These are phyloP conservation scores for Thermochaetoides dissita DNA, from an alignment of 2,329 filamentous ascomycete genomes.

Conservation along the genomic window DNA sequence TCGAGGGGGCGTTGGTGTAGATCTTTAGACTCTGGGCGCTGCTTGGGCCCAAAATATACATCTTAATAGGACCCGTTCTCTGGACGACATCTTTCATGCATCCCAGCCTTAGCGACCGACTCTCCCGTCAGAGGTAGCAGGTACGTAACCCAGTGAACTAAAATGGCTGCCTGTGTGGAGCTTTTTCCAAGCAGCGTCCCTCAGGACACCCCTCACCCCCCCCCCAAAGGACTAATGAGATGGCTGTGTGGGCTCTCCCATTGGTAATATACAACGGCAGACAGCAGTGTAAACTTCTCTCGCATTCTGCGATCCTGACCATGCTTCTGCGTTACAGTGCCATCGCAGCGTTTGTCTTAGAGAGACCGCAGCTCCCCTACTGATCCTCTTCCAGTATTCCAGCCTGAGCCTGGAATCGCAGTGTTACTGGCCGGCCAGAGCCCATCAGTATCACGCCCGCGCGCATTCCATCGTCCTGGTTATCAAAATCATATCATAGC, in stretches of 20 bases:
- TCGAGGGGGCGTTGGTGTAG: conserved; percentile 12
- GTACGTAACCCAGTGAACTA: conserved; percentile 13
- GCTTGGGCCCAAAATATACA: conserved; percentile 3
- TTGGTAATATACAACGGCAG: conserved; percentile 12
- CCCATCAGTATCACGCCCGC: too few species aligned
- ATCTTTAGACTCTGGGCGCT: conserved; percentile 8
- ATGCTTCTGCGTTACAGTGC: conserved; percentile 7
- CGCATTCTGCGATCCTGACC: conserved; percentile 5
- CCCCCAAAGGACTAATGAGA: conserved; percentile 5
- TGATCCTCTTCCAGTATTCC: too few species aligned
- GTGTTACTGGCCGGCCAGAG: too few species aligned
- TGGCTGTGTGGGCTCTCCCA: conserved; percentile 6
- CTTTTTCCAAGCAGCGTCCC: conserved; percentile 3
- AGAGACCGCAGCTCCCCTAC: neutral
- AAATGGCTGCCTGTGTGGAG: conserved; percentile 13
- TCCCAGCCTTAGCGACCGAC: conserved; percentile 11
- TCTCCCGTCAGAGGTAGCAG: conserved; percentile 1
- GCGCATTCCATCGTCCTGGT: too few species aligned
- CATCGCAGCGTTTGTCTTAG: conserved; percentile 1
- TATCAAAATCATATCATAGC: too few species aligned
- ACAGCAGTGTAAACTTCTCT: conserved; percentile 4
- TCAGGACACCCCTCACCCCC: conserved; percentile 6
- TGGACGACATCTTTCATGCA: conserved; percentile 13
- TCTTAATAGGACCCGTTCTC: conserved; percentile 2
- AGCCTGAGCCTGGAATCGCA: too few species aligned